Conservation (phyloP, 495 filamentous ascomycete genomes). For the Xylaria acuta region DNA sequence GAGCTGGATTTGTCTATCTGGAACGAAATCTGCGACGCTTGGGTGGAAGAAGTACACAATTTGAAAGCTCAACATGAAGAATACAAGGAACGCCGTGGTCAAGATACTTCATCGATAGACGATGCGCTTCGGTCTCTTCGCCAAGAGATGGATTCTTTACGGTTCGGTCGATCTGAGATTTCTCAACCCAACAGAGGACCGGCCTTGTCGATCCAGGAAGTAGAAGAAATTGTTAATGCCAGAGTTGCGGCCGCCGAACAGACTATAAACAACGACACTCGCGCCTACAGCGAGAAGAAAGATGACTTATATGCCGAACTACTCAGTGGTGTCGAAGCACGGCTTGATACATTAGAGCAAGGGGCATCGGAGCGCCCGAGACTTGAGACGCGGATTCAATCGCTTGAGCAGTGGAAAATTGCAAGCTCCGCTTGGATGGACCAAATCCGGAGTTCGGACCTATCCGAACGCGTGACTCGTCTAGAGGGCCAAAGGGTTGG, state of each 20-base stretch:
- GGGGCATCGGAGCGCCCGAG: not conserved
- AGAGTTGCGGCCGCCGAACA: conserved; percentile 3
- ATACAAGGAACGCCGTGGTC: not conserved
- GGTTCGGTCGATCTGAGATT: not conserved
- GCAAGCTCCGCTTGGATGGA: not conserved
- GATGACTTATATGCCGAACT: not conserved
- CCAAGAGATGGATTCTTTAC: not conserved
- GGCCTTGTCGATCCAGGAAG: not conserved
- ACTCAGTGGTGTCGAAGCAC: not conserved
- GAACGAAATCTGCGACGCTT: conserved; percentile 33
- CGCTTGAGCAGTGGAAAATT: conserved; percentile 16
- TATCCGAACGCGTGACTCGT: conserved; percentile 21
- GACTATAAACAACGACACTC: not conserved
- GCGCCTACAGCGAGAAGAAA: not conserved
- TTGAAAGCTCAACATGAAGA: conserved; percentile 34
- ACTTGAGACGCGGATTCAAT: conserved; percentile 1
- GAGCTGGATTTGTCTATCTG: conserved; percentile 35
- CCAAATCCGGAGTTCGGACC: not conserved
- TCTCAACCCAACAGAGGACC: not conserved
- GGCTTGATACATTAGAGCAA: not conserved
- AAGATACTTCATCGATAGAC: conserved; percentile 19
- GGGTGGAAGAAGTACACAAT: conserved; percentile 31
- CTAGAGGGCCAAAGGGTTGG: conserved; percentile 27
- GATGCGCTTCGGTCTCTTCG: conserved; percentile 1
- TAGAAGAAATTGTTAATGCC: not conserved